phyloP scores from a whole-genome alignment of 2,329 filamentous ascomycete genomes.

The Cercospora janseana region DNA sequence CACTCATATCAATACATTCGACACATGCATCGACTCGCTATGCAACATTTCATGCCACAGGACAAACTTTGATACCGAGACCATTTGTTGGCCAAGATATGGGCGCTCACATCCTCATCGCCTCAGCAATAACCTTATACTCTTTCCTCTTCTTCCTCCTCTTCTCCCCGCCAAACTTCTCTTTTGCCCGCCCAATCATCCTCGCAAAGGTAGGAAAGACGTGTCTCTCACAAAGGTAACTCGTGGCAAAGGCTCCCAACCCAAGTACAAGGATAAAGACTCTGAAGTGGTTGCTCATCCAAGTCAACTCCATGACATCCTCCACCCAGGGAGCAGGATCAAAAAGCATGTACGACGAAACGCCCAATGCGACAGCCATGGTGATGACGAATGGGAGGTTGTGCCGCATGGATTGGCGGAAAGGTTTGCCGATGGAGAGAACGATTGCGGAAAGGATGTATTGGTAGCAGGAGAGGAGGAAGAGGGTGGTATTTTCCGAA shows the following conservation, averaged over 20 bases:
- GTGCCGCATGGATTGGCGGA: slow-evolving; percentile 72
- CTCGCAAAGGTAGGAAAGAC: slow-evolving; percentile 69
- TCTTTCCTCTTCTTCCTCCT: slow-evolving; percentile 73
- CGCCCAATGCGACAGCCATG: slow-evolving; percentile 63
- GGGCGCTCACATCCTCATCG: slow-evolving; percentile 42
- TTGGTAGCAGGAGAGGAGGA: slow-evolving; percentile 88
- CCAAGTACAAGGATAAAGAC: slow-evolving; percentile 70
- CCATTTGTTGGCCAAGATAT: no score
- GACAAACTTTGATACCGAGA: no score
- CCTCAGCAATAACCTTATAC: slow-evolving; percentile 78
- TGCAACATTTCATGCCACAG: no score
- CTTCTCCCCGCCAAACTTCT: slow-evolving; percentile 52
- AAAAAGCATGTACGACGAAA: slow-evolving; percentile 78
- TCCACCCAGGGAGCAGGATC: slow-evolving; percentile 67
- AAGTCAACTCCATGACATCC: slow-evolving; percentile 80
- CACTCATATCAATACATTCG: no score
- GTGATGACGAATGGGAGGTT: slow-evolving; percentile 86
- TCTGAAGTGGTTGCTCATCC: slow-evolving; percentile 70
- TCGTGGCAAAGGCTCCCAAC: slow-evolving; percentile 62
- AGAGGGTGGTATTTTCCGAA: slow-evolving; percentile 88
- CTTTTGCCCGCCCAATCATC: slow-evolving; percentile 61
- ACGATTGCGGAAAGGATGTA: slow-evolving; percentile 90
- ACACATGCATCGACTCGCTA: no score
- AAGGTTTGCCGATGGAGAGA: slow-evolving; percentile 86
- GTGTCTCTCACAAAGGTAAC: slow-evolving; percentile 70